Conservation (phyloP, 306 rosid genomes). For the Notholithocarpus densiflorus region DNA sequence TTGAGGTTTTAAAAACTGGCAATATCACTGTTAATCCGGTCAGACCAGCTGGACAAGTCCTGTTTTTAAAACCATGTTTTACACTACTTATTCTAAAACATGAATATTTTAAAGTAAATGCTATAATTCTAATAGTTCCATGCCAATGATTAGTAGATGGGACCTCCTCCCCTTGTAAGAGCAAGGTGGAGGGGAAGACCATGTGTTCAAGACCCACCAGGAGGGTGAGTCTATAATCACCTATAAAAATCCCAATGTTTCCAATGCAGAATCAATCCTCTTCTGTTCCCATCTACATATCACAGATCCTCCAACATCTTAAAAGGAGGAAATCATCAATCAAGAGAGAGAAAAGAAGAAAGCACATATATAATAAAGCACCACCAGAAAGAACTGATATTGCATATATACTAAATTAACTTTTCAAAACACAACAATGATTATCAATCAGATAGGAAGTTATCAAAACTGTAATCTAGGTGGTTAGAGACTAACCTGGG, state of each 20-base stretch:
- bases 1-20: no score
- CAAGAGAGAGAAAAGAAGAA: neutral
- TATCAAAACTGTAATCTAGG: conserved; percentile 13
- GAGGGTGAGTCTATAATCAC: no score
- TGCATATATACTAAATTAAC: neutral
- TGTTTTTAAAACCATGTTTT: neutral
- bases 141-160: no score
- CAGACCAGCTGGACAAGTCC: no score
- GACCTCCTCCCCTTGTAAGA: no score
- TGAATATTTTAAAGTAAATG: neutral
- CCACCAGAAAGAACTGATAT: neutral
- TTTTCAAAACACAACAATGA: neutral
- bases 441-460: neutral
- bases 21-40: no score
- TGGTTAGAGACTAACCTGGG: conserved; percentile 62
- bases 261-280: no score
- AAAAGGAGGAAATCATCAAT: neutral
- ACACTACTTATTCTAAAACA: neutral
- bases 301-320: neutral
- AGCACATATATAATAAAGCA: neutral
- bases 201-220: no score
- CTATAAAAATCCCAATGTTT: no score
- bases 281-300: neutral
- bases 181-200: no score
- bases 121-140: neutral